phyloP scores from a whole-genome alignment of 768 basidiomycete genomes.

The Artomyces pyxidatus region DNA sequence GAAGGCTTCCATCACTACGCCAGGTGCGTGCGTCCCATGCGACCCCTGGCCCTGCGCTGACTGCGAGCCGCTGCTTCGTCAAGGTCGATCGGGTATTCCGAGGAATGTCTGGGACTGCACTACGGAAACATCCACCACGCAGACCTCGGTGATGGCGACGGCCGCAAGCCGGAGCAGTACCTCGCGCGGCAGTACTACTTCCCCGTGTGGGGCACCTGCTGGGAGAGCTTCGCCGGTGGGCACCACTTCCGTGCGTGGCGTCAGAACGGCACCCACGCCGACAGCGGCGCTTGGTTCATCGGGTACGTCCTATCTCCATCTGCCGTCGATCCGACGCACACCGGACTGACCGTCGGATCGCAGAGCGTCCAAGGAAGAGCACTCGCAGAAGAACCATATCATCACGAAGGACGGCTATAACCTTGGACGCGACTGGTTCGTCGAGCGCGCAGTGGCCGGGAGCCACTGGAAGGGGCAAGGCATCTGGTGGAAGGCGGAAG shows the following conservation, averaged over 20 bases:
- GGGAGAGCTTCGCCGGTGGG: constrained; percentile 83
- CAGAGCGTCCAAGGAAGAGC: constrained; percentile 71
- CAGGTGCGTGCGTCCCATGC: constrained; percentile 33
- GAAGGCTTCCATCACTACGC: constrained; percentile 60
- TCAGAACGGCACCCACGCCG: constrained; percentile 69
- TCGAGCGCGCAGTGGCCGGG: constrained; percentile 54
- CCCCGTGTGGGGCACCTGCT: constrained; percentile 78
- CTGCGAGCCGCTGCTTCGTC: neutral
- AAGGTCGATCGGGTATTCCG: constrained; percentile 78
- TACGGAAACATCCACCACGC: constrained; percentile 70
- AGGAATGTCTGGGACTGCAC: constrained; percentile 77
- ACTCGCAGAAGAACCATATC: constrained; percentile 59
- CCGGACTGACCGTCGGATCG: neutral
- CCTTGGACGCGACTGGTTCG: constrained; percentile 70
- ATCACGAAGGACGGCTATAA: constrained; percentile 80
- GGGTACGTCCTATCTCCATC: constrained; percentile 29
- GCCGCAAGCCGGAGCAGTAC: constrained; percentile 56
- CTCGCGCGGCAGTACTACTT: constrained; percentile 74
- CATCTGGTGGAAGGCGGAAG: constrained; percentile 66
- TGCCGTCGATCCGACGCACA: neutral
- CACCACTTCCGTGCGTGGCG: constrained; percentile 88
- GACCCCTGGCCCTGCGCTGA: no score
- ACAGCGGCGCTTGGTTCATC: constrained; percentile 80
- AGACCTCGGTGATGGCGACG: constrained; percentile 77
- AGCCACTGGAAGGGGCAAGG: constrained; percentile 44